phyloP scores from a whole-genome alignment of 257 asterid species.

The Lithospermum erythrorhizon region DNA sequence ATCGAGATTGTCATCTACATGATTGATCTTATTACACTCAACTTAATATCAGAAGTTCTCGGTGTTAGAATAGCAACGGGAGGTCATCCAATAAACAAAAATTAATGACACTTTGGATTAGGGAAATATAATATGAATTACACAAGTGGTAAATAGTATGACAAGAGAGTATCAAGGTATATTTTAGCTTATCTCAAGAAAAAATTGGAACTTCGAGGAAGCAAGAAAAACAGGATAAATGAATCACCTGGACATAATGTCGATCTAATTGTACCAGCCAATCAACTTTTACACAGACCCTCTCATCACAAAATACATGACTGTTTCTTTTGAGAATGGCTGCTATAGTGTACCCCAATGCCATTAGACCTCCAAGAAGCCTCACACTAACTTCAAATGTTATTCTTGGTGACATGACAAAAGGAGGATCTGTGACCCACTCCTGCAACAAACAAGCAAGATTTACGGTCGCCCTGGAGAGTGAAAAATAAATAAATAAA shows the following conservation, averaged over 20 bases:
- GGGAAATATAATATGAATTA: no score
- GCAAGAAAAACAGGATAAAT: not conserved
- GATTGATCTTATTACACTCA: no score
- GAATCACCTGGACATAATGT: slow-evolving; percentile 73
- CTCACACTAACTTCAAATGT: slow-evolving; percentile 96
- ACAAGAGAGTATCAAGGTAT: no score
- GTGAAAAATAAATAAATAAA: no score
- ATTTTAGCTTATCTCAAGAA: no score
- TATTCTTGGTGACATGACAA: slow-evolving; percentile 98
- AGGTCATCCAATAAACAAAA: no score
- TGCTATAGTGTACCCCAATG: slow-evolving; percentile 96
- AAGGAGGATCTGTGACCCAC: slow-evolving; percentile 94
- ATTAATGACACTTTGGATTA: no score
- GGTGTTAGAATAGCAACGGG: no score
- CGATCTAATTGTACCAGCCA: slow-evolving; percentile 94
- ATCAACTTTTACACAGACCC: slow-evolving; percentile 85
- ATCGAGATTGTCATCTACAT: no score
- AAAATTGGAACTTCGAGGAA: not conserved
- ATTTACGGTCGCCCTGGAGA: not conserved
- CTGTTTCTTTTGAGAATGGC: slow-evolving; percentile 92
- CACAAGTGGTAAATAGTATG: no score
- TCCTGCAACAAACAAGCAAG: slow-evolving; percentile 40
- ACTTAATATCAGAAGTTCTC: no score
- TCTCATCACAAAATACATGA: slow-evolving; percentile 70
- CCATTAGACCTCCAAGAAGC: slow-evolving; percentile 98